phyloP scores from a whole-genome alignment of 495 filamentous ascomycete species.

The Tuber calosporum region DNA sequence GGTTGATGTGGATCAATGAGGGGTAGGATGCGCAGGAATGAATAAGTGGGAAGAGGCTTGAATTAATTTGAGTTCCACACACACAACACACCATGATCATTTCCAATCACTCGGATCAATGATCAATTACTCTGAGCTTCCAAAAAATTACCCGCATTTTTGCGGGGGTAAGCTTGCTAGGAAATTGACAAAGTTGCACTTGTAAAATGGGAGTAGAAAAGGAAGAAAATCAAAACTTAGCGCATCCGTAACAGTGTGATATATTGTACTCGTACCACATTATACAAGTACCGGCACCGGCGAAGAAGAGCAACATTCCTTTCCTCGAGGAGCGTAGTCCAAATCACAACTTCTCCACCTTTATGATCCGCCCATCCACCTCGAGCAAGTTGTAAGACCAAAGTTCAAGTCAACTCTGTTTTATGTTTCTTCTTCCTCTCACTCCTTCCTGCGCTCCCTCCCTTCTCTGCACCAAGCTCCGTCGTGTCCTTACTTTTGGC shows the following conservation, averaged over 20 bases:
- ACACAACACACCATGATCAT: background rate
- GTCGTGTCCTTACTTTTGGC: background rate
- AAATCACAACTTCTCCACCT: background rate
- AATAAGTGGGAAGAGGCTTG: slow-evolving; percentile 1
- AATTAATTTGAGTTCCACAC: slow-evolving; percentile 3
- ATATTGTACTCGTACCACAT: too few relatives aligned
- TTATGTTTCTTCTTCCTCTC: background rate
- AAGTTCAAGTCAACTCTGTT: background rate
- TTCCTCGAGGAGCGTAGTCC: background rate
- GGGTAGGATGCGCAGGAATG: background rate
- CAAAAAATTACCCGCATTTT: background rate
- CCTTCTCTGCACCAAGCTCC: background rate
- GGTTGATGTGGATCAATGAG: background rate
- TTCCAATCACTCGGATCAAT: background rate
- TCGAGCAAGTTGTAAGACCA: background rate
- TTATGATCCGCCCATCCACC: background rate
- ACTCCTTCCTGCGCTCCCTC: background rate
- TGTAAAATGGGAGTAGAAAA: background rate
- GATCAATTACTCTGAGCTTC: background rate
- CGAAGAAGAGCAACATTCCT: too few relatives aligned
- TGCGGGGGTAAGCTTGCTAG: background rate
- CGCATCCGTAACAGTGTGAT: background rate
- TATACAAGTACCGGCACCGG: too few relatives aligned
- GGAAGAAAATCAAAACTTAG: background rate
- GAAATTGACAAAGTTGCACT: background rate